phyloP scores from a whole-genome alignment of 2,329 filamentous ascomycete genomes.

The Xylariaceae sp. region DNA sequence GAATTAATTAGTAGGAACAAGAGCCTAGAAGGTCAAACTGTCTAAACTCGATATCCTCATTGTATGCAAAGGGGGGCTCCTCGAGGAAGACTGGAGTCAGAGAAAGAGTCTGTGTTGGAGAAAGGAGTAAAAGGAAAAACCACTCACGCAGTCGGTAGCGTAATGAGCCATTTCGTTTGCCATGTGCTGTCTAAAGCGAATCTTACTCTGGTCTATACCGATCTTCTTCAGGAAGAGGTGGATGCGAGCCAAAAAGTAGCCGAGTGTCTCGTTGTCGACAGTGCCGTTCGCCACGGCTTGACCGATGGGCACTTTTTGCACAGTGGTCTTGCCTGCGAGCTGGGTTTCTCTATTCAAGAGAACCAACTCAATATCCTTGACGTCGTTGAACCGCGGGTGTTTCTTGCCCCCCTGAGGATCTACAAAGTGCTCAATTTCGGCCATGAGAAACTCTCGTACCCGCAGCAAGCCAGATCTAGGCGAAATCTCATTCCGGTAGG shows the following conservation, averaged over 20 bases:
- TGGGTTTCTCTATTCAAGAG: constrained; percentile 84
- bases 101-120: not conserved
- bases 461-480: constrained; percentile 85
- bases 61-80: not conserved
- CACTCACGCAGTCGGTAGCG: constrained; percentile 69
- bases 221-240: constrained; percentile 85
- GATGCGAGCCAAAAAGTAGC: constrained; percentile 94
- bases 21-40: not conserved
- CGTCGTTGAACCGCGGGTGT: constrained; percentile 80
- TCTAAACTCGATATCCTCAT: too few relatives aligned
- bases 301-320: constrained; percentile 71
- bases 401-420: constrained; percentile 94
- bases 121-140: not conserved
- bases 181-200: constrained; percentile 98
- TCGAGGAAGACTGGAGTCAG: too few relatives aligned
- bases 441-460: constrained; percentile 97
- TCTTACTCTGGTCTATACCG: constrained; percentile 79
- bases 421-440: constrained; percentile 95
- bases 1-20: not conserved
- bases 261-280: constrained; percentile 95
- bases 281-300: constrained; percentile 77
- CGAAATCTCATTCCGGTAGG: constrained; percentile 97
- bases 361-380: constrained; percentile 77
- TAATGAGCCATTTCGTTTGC: constrained; percentile 63
- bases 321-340: constrained; percentile 75